Base-by-base conservation (phyloP, 75 land plant genomes). In the Picea sitchensis region DNA sequence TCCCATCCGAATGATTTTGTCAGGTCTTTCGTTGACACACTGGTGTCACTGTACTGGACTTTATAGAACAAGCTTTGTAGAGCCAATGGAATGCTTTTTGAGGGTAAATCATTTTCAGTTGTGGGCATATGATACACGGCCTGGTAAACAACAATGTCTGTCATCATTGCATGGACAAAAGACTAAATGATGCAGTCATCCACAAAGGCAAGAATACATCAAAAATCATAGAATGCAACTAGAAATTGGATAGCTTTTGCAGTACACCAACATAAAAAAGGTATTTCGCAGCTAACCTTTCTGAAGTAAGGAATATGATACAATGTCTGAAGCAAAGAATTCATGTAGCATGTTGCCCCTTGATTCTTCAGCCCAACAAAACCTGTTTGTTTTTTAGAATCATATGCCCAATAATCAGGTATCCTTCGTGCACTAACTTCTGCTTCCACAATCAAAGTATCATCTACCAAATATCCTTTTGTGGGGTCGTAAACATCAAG, bases 271-370 rank as follows among this genome's bases (percentile, higher is more conserved):
- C 56, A 51, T 51, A 51, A 51, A 51, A 11, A 9, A 9, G 11
- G 11, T 51, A 30, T 59, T 34, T 73, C 21, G 36, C 17, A n/a
- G 54, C 59, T 38, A 17, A 96, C 98, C 92, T 96, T 96, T 74
- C 98, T 87, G 73, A 96, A 96, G 78, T 94, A 96, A 60, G 97
- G 93, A 74, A 96, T 87, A 88, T 96, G 98, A 80, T 94, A 96
- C 75, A 96, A 68, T 38, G 98, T 96, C 75, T 96, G 98, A 23
- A 96, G 88, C 62, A 91, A 85, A 62, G 93, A 91, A 65, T 91
- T 91, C 93, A 91, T 91, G 87, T 91, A 91, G 77, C 98, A 96
- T n/a, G 98, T 95, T 31, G 96, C 98, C 61, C 98, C 98, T 83
- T 96, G 97, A 77, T 94, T 96, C 85, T 96, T 96, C 69, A 96